Conservation (phyloP, 225 moss, liverwort and hornwort genomes). For the Asterella californica region DNA sequence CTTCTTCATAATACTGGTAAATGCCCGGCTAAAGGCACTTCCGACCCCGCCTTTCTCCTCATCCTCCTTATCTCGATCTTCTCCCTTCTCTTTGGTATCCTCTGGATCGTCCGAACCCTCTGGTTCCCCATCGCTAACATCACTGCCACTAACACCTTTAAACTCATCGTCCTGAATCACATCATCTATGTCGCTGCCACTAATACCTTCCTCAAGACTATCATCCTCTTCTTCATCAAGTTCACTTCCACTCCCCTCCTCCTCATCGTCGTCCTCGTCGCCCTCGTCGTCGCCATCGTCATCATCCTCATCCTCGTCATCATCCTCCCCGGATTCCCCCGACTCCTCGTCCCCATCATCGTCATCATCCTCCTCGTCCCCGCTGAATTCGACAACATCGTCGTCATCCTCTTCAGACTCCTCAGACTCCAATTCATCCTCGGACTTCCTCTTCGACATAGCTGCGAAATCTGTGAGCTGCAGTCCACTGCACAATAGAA, state of each 20-base stretch:
- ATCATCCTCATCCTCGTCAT: neutral
- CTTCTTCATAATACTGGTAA: slow-evolving; percentile 46
- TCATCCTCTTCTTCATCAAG: slow-evolving; percentile 18
- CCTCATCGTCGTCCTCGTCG: slow-evolving; percentile 10
- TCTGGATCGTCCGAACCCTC: neutral
- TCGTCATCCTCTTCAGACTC: neutral
- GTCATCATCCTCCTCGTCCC: neutral
- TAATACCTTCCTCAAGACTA: slow-evolving; percentile 10
- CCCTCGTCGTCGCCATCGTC: neutral
- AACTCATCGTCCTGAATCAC: slow-evolving; percentile 12
- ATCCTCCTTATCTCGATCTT: neutral
- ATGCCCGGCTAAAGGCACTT: slow-evolving; percentile 38
- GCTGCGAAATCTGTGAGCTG: neutral
- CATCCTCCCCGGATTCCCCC: slow-evolving; percentile 4
- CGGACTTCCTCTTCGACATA: slow-evolving; percentile 15
- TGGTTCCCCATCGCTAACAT: slow-evolving; percentile 9
- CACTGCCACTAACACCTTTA: slow-evolving; percentile 10
- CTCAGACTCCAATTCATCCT: slow-evolving; percentile 3
- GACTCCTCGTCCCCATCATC: neutral
- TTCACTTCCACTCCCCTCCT: slow-evolving; percentile 17
- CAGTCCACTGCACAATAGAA: neutral
- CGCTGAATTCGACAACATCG: neutral
- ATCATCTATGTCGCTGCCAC: slow-evolving; percentile 10
- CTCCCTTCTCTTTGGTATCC: slow-evolving; percentile 10
- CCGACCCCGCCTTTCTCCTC: slow-evolving; percentile 1